Evolutionary conservation across 2,329 filamentous ascomycete genomes (phyloP), one percentile per base, ranked within the genome.

Genomic region (Sporothrix euskadiensis): DNA sequence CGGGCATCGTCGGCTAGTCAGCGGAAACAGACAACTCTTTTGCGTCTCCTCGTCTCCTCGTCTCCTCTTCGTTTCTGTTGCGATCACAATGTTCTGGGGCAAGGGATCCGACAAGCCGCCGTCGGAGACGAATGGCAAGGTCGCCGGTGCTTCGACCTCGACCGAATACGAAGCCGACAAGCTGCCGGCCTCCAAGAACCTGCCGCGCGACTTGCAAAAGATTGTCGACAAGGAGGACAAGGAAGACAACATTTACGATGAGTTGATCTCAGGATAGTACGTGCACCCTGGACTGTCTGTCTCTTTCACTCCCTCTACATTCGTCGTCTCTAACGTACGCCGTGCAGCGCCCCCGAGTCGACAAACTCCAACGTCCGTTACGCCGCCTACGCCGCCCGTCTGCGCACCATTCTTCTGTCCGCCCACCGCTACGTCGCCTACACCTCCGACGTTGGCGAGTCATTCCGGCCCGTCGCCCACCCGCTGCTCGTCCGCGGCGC

Each of bases 391-490:
- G 93, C 94, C 66, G 90, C 91, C 74, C 91, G 96, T 68, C 84
- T 96, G 75, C 90, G 93, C 75, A 97, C 94, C 8, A 92, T 98
- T 77, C 89, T 99, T 79, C 85, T 94, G 77, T 94, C 92, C 19
- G 94, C 94, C 4, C 96, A 98, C 79, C 91, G 96, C 79, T 99
- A 99, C 80, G 94, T 99, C 68, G 96, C 96, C 73, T 99, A 99
- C 81, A 98, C 96, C 0, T 94, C 91, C 26, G 95, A 98, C 79
- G 95, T 99, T 76, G 96, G 96, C 80, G 96, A 99, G 82, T 97
- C 93, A 0, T 99, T 99, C 83, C 90, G 96, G 1, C 96, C 96
- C 0, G 88, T 99, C 54, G 94, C 95, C 4, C 94, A 98, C 80
- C 95, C 94, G 0, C 90, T 87, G 78, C 83, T 97, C 3, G 92